Evolutionary conservation across 1,139 yeast species (phyloP), one percentile per base, ranked within the genome.

Genomic region (Debaryomycetaceae sp.): DNA sequence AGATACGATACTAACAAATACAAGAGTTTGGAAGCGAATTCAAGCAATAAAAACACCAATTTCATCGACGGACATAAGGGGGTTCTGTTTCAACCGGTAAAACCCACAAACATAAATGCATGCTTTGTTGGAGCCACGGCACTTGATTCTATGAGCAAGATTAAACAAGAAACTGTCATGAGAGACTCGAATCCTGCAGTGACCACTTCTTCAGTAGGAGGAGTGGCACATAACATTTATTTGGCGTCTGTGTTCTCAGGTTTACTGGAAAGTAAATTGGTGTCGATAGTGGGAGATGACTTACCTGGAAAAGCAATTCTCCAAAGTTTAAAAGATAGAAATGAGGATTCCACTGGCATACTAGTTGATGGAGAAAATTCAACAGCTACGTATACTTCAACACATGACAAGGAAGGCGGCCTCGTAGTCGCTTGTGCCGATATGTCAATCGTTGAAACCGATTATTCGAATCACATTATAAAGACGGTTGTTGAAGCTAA

Each of bases 201-300:
- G 1, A 73, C 80, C 1, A 55, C 63, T 2, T 72, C 82, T 5
- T 73, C 86, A 0, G 61, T 87, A 7, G 97, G 97, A 0, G 97
- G 97, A 0, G 97, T 89, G 1, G 97, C 89, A 0, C 83, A 78
- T 57, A 90, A 89, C 56, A 81, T 88, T 14, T 81, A 87, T 0
- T 58, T 78, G 17, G 93, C 95, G 0, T 58, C 68, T 44, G 47
- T 51, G 34, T 68, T 66, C 45, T 55, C 62, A 14, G 13, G 36
- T 8, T 34, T 20, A 5, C 44, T 50, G 1, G 42, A 48, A 7
- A 45, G 56, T 4, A 70, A 80, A 29, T 69, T 89, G 6, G 69
- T 88, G 0, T 81, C 90, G 0, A 65, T 78, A 4, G 76, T 87
- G 20, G 87, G 87, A 0, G 57, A 74, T 22, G 93, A 86, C 51